Evolutionary conservation across 2,329 filamentous ascomycete genomes (phyloP).

Genomic region (Teratosphaeria gauchensis): DNA sequence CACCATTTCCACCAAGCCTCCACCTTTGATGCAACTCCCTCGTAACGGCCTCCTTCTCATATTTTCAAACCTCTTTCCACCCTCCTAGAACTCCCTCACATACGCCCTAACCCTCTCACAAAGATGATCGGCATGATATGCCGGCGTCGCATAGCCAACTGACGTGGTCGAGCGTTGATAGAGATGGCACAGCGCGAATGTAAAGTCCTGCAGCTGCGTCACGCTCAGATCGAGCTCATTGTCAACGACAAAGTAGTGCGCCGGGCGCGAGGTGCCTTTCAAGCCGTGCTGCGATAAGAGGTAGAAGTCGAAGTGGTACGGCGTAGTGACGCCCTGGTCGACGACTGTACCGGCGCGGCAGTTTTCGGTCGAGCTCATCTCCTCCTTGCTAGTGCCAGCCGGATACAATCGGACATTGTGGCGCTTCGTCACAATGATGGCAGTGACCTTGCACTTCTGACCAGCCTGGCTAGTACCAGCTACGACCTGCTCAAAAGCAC

Average conservation of each 20-base stretch:
- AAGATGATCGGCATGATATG: slow-evolving; percentile 82
- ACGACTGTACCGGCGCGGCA: slow-evolving; percentile 69
- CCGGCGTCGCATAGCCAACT: slow-evolving; percentile 76
- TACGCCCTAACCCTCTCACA: slow-evolving; percentile 70
- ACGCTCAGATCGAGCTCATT: slow-evolving; percentile 43
- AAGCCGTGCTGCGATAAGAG: slow-evolving; percentile 71
- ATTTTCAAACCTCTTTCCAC: no score
- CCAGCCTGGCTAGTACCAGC: slow-evolving; percentile 42
- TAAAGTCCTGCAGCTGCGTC: slow-evolving; percentile 61
- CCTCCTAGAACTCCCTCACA: slow-evolving; percentile 28
- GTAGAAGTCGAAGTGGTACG: slow-evolving; percentile 73
- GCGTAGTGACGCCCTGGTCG: slow-evolving; percentile 71
- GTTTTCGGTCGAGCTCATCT: slow-evolving; percentile 42
- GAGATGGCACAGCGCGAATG: slow-evolving; percentile 71
- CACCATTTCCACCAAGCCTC: no score
- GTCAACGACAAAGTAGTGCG: slow-evolving; percentile 63
- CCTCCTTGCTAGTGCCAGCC: slow-evolving; percentile 29
- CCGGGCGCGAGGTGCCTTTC: slow-evolving; percentile 73
- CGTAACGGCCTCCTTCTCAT: no score
- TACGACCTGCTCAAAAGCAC: slow-evolving; percentile 51
- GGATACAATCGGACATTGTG: slow-evolving; percentile 86
- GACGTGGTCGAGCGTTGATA: slow-evolving; percentile 79
- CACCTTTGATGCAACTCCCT: no score
- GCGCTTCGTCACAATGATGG: slow-evolving; percentile 77
- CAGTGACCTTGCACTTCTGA: slow-evolving; percentile 50